phyloP scores from a whole-genome alignment of 345 rosid species.

The Citrus medica region DNA sequence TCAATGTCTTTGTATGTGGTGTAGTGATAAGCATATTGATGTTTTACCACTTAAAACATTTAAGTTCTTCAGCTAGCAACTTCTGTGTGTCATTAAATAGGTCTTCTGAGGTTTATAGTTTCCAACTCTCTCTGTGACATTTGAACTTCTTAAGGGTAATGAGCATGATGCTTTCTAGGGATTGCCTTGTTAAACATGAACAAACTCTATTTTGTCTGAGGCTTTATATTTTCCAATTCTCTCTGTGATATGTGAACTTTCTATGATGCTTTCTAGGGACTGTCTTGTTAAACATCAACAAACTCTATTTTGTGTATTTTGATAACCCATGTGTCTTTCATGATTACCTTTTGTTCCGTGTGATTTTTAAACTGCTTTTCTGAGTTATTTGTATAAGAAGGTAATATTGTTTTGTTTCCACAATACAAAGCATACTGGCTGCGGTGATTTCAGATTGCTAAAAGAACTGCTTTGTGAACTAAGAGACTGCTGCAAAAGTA shows the following conservation, averaged over 20 bases:
- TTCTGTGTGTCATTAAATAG: not conserved
- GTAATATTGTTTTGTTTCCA: not conserved
- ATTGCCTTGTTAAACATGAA: not conserved
- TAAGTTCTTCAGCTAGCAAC: not conserved
- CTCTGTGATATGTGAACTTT: not conserved
- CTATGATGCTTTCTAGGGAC: not conserved
- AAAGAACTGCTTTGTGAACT: not conserved
- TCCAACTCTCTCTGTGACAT: not conserved
- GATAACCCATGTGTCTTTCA: not conserved
- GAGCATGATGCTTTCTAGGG: not conserved
- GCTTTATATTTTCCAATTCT: not conserved
- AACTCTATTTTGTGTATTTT: not conserved
- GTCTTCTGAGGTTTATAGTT: not conserved
- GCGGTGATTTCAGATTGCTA: not conserved
- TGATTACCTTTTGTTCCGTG: not conserved
- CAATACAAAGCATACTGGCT: not conserved
- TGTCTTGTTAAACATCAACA: not conserved
- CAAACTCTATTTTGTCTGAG: not conserved
- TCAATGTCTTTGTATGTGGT: not conserved
- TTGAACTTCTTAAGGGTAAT: not conserved
- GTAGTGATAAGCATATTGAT: not conserved
- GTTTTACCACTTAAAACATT: not conserved
- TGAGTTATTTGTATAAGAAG: not conserved
- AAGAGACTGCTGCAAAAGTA: not conserved
- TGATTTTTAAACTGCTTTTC: not conserved